Percentiles rank a stretch among this genome's conserved stretches.
These are phyloP conservation scores for Paracorniculantispora psalliotae DNA, from an alignment of 2,329 filamentous ascomycete genomes.

Conservation along the genomic window DNA sequence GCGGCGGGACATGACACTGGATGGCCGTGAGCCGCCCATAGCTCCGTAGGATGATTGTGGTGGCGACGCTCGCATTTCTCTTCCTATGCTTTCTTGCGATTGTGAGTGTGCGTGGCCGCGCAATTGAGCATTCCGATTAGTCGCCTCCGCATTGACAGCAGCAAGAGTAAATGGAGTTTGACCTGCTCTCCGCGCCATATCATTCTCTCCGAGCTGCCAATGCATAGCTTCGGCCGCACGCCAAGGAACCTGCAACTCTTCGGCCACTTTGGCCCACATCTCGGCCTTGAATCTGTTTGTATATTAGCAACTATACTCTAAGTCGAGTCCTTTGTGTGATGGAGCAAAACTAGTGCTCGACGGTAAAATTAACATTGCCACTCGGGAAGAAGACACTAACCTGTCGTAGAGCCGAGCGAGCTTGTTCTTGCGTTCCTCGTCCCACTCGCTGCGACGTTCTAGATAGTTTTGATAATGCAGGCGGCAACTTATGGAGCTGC, in stretches of 20 bases:
- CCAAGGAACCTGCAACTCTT: conserved; percentile 94
- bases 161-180: conserved; percentile 78
- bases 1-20: conserved; percentile 5
- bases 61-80: conserved; percentile 38
- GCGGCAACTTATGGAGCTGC: conserved; percentile 90
- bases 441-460: conserved; percentile 88
- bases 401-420: conserved; percentile 91
- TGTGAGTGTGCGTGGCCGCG: conserved; percentile 39
- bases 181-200: conserved; percentile 90
- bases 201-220: conserved; percentile 88
- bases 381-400: conserved; percentile 45
- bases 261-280: conserved; percentile 95
- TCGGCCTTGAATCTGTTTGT: conserved; percentile 80
- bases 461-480: conserved; percentile 97
- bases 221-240: conserved; percentile 96
- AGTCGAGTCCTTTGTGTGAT: background rate
- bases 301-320: background rate
- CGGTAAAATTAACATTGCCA: conserved; percentile 13
- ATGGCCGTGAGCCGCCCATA: conserved; percentile 19
- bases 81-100: conserved; percentile 41
- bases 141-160: conserved; percentile 43
- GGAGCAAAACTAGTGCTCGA: conserved; percentile 11
- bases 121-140: conserved; percentile 34
- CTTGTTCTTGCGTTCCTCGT: conserved; percentile 97
- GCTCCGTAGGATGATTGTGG: conserved; percentile 37